Conservation (phyloP, 495 filamentous ascomycete genomes). For the Bathelium albidoporum region DNA sequence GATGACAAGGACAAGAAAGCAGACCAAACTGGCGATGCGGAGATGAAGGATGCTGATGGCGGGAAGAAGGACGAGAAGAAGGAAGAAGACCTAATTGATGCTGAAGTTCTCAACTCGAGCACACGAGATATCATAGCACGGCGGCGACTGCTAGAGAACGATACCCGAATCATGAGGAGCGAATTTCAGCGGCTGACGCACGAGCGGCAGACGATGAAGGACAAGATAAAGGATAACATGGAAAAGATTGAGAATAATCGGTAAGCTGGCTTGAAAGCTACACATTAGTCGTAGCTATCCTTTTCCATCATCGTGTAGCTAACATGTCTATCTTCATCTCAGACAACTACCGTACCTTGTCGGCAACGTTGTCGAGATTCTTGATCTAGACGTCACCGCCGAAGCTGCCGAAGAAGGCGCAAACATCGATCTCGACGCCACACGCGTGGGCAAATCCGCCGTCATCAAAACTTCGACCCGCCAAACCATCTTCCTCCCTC, state of each 20-base stretch:
- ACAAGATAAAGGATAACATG: constrained; percentile 97
- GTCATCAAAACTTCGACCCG: constrained; percentile 99
- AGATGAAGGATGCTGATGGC: constrained; percentile 78
- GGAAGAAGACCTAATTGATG: constrained; percentile 61
- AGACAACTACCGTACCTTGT: constrained; percentile 98
- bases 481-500: constrained; percentile 96
- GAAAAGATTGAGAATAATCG: constrained; percentile 99
- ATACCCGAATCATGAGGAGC: constrained; percentile 96
- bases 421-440: constrained; percentile 97
- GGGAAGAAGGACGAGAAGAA: constrained; percentile 53
- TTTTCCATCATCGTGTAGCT: constrained; percentile 12
- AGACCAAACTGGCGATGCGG: constrained; percentile 59
- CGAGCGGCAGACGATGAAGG: constrained; percentile 87
- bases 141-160: constrained; percentile 85
- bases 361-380: constrained; percentile 92
- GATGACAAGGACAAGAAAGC: constrained; percentile 32
- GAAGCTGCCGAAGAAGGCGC: constrained; percentile 95
- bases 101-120: constrained; percentile 79
- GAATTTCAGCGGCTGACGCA: constrained; percentile 89
- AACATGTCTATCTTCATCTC: constrained; percentile 7
- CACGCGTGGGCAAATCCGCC: constrained; percentile 90
- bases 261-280: constrained; percentile 39
- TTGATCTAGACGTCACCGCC: constrained; percentile 92
- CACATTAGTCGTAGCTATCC: not conserved
- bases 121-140: constrained; percentile 88